A percentile compares a stretch with the other conserved stretches of the same genome.
Evolutionary conservation across 2,329 filamentous ascomycete genomes (phyloP).

Genomic region (Colletotrichum viniferum): DNA sequence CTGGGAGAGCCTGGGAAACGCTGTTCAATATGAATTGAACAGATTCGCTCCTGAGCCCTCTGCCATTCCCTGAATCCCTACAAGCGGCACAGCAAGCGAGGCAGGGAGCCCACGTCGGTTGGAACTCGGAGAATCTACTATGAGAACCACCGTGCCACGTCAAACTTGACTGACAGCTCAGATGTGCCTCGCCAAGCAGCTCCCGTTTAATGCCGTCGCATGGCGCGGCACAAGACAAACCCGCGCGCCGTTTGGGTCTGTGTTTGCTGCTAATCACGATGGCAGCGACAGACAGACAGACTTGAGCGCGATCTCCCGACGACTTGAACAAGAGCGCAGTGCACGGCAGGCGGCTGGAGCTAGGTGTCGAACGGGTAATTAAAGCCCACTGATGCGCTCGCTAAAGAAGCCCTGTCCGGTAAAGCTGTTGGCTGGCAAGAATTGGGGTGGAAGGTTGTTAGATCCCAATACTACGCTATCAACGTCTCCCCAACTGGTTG

Average conservation of each 20-base stretch:
- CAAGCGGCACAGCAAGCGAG: neutral
- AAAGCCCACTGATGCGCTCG: slow-evolving; percentile 10
- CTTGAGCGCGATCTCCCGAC: neutral
- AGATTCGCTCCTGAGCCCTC: neutral
- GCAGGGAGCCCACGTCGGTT: neutral
- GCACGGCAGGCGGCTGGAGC: neutral
- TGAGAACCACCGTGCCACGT: neutral
- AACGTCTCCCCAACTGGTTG: neutral
- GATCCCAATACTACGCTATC: neutral
- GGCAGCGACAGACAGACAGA: neutral
- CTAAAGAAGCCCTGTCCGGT: neutral
- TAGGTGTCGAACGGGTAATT: neutral
- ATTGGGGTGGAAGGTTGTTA: neutral
- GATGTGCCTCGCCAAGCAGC: neutral
- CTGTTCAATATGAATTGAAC: neutral
- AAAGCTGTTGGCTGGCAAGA: neutral
- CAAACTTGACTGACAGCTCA: neutral
- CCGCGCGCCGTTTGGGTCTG: neutral
- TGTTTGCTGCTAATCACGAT: neutral
- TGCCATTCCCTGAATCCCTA: neutral
- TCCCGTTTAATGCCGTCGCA: neutral
- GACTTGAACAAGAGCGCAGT: neutral
- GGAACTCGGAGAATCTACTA: neutral
- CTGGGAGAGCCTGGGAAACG: neutral
- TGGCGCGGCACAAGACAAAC: neutral